Base-by-base conservation (phyloP, 495 filamentous ascomycete species). In the Lasiosphaeria hispida region DNA sequence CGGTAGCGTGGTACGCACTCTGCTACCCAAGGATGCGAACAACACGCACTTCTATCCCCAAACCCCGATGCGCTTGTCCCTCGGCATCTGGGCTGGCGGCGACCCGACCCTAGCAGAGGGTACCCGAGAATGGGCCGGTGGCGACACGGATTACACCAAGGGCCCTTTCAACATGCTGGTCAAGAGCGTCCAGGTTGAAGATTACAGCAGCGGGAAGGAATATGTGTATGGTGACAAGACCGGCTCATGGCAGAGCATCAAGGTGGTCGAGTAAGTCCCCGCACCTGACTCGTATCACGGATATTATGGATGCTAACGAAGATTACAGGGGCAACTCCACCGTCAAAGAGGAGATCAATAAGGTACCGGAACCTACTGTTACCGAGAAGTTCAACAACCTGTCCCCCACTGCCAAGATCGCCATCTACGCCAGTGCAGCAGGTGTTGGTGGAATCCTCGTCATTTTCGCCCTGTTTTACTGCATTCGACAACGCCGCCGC, bases 71-170 rank as follows among this genome's bases (percentile, higher is more conserved):
- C 87, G 85, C 71, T 75, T 96, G 51, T 89, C 85, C 61, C 74
- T 95, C 47, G 91, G 92, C 37, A 86, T 87, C 61, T 96, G 92
- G 92, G 89, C 89, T 57, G 92, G 90, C 53, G 91, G 91, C 55
- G 90, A 94, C 63, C 75, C 86, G 0, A 75, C 74, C 23, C 83
- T 88, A 60, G 62, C 79, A 10, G 10, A 69, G 10, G 80, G 80
- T 7, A 77, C 73, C 0, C 73, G 80, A 43, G 75, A 88, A 47
- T 96, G 91, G 91, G 90, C 91, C 59, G 90, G 90, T 47, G 91
- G 91, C 55, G 59, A 73, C 55, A 89, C 88, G 23, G 82, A 92
- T 71, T 95, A 87, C 75, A 65, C 70, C 47, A 65, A 83, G 50
- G 85, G 72, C 3, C 91, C 91, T 0, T 95, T 84, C 74, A 85